Conservation (phyloP, 768 basidiomycete species). For the Galerina marginata region DNA sequence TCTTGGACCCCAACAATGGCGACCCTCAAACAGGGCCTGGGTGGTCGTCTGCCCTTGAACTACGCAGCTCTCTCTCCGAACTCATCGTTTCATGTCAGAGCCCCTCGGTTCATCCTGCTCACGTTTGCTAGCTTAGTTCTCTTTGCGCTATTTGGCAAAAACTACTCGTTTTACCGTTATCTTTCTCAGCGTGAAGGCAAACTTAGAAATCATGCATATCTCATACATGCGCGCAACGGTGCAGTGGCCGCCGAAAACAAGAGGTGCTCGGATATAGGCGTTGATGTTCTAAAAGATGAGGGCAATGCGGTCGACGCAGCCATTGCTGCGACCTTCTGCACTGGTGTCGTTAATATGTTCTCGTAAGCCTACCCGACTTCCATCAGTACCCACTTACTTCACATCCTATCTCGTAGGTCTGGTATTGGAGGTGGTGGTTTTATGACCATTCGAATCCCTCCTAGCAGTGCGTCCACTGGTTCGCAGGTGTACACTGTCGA, state of each 20-base stretch:
- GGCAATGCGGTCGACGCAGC: constrained; percentile 93
- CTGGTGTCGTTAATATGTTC: constrained; percentile 89
- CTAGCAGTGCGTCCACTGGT: constrained; percentile 38
- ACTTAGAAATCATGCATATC: constrained; percentile 47
- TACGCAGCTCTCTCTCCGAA: neutral
- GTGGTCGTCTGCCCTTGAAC: constrained; percentile 10
- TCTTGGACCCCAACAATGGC: no score
- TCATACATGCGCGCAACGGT: constrained; percentile 67
- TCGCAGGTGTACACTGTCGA: constrained; percentile 80
- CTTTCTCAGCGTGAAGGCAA: neutral
- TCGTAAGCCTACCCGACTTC: constrained; percentile 55
- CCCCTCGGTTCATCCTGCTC: constrained; percentile 1
- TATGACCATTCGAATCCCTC: constrained; percentile 82
- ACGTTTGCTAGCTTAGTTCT: constrained; percentile 1
- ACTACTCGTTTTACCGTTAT: neutral
- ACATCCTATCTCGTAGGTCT: constrained; percentile 47
- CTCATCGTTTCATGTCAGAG: neutral
- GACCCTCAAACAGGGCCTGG: neutral
- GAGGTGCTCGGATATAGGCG: constrained; percentile 85
- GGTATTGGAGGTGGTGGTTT: constrained; percentile 91
- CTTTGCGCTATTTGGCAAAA: constrained; percentile 1
- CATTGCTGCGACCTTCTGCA: constrained; percentile 79
- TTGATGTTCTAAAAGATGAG: constrained; percentile 75
- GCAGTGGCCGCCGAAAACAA: constrained; percentile 92
- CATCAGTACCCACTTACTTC: neutral